Evolutionary conservation across 2,329 filamentous ascomycete species (phyloP), one percentile per base, ranked within the genome.

Genomic region (Sclerotinia spermophila): DNA sequence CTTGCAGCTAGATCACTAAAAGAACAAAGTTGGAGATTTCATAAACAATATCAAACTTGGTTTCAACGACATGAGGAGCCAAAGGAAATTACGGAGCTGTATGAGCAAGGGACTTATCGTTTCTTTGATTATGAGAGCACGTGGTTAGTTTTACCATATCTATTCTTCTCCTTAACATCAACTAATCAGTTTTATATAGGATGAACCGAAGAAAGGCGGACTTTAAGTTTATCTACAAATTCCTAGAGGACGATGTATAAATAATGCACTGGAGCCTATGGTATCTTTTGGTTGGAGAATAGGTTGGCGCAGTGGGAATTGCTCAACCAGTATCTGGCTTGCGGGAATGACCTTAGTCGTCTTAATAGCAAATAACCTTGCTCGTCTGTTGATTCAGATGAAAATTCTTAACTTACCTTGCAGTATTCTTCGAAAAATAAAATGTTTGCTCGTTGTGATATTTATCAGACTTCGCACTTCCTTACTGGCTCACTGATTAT

Each of bases 101-200:
- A 93, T 79, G 96, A 99, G 83, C 96, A 99, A 82, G 96, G 96
- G 73, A 99, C 96, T 35, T 99, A 99, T 84, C 90, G 96, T 66
- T 99, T 99, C 85, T 99, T 99, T 81, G 96, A 99, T 82, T 99
- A 99, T 80, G 96, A 99, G 83, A 97, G 93, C 82, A 99, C 96
- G 79, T 99, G 96, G 96, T 97, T 83, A 71, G 66, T 67, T 40
- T 67, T 21, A 67, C 62, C 44, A 68, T 62, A 27, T 66, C 60
- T 42, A 53, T 69, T 13, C 33, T 55, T 42, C 65, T 38, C 7
- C 30, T 33, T 13, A 60, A 30, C 55, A 70, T 7, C 53, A 48
- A 59, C 56, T 67, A 48, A 61, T 19, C 27, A 17, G 33, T 3
- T 55, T 56, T 56, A 45, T 60, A 17, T 79, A 97, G 95, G 95